A percentile compares a stretch with the other conserved stretches of the same genome.
Evolutionary conservation across 2,329 filamentous ascomycete genomes (phyloP).

Genomic region (Curvularia hawaiiensis): DNA sequence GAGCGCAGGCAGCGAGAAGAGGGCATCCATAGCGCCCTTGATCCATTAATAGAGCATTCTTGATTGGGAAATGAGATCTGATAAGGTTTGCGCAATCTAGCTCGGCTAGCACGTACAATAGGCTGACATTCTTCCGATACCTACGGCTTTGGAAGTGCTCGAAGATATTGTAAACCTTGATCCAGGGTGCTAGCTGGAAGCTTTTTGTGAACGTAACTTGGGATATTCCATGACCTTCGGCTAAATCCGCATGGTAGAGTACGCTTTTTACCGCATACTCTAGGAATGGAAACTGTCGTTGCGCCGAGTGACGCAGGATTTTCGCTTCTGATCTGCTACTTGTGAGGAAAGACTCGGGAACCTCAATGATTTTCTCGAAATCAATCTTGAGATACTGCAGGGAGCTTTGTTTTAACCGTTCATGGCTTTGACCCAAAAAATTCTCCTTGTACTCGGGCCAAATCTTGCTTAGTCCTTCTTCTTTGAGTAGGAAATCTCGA

Average conservation of each 20-base stretch:
- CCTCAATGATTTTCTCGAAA: conserved; percentile 4
- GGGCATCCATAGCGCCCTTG: neutral
- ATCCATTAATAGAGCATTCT: neutral
- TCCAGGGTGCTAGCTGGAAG: neutral
- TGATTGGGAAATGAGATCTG: neutral
- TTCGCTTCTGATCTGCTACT: conserved; percentile 5
- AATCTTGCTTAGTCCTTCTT: conserved; percentile 38
- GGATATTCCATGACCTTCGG: neutral
- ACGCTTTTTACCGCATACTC: conserved; percentile 47
- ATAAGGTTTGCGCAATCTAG: neutral
- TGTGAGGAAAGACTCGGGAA: conserved; percentile 6
- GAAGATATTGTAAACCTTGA: neutral
- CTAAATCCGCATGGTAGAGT: neutral
- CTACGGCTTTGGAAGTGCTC: neutral
- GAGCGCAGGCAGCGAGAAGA: neutral
- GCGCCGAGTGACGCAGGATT: conserved; percentile 12
- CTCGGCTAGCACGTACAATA: neutral
- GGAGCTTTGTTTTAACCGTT: conserved; percentile 49
- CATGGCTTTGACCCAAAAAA: conserved; percentile 47
- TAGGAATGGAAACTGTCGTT: conserved; percentile 52
- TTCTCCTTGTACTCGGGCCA: conserved; percentile 43
- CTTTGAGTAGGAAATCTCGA: conserved; percentile 49
- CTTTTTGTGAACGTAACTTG: neutral
- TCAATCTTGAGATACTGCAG: conserved; percentile 45
- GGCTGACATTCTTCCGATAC: neutral